Evolutionary conservation across 768 basidiomycete genomes (phyloP), one percentile per base, ranked within the genome.

Genomic region (Porphyrellus cyaneotinctus): DNA sequence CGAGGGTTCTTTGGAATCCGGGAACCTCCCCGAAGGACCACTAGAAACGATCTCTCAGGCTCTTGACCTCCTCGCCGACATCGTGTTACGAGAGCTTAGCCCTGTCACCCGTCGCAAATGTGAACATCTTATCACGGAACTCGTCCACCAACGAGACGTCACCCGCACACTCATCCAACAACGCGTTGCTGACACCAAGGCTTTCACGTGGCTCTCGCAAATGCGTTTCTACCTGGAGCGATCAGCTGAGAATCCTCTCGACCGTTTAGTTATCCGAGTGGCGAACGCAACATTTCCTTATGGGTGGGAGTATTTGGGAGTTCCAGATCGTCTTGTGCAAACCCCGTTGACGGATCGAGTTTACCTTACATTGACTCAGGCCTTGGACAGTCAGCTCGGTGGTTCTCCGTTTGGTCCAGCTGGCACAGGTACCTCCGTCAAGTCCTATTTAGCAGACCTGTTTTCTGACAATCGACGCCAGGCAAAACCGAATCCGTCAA

Each of bases 401-500:
- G 97, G 97, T 22, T 87, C 97, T 31, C 97, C 97, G 4, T 99
- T 99, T 67, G 97, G 97, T 17, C 97, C 97, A 45, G 97, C 97
- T 18, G 97, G 97, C 69, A 98, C 95, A 52, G 94, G 93, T 85
- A 57, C 61, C 74, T 60, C 43, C 10, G 7, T 35, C 17, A 11
- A 32, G 14, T 41, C 30, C 13, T n/a, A 20, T 43, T 10, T 15
- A 11, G 3, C 8, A 42, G 35, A 7, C 20, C 14, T 24, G 36
- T 56, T 47, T 38, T 26, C 53, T 54, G 13, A 54, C 50, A 39
- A 48, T 39, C 15, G 39, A 31, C 18, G 33, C 43, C 60, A 92
- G 93, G 95, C 28, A 99, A 99, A 76, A 99, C 97, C 0, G 97
- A 99, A 72, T 98, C 97, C 2, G 97, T 99, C 67, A 99, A 99